Conservation (phyloP, 140 eudicot species). For the Eryngium alpinum region DNA sequence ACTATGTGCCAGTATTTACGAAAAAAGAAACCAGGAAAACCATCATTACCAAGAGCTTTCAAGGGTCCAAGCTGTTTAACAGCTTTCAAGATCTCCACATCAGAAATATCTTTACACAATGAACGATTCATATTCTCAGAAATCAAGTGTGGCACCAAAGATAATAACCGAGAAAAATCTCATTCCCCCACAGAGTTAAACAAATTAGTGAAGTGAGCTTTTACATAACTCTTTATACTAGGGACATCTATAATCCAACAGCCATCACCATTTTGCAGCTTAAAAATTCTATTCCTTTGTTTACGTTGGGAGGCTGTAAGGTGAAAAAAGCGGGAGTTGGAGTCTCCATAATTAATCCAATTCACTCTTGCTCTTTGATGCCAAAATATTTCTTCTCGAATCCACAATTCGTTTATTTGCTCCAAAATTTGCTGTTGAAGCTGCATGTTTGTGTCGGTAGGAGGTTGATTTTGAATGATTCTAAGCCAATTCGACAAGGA, state of each 20-base stretch:
- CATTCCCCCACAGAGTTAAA: not conserved
- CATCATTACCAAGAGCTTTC: not conserved
- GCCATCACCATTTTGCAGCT: not conserved
- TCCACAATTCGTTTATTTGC: not conserved
- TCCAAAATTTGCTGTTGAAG: not conserved
- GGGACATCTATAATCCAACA: not conserved
- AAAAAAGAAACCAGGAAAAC: not conserved
- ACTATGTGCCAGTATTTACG: not conserved
- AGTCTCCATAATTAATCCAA: not conserved
- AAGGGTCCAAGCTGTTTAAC: not conserved
- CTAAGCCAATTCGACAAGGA: not conserved
- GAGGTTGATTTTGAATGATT: not conserved
- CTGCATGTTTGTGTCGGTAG: not conserved
- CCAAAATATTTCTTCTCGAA: not conserved
- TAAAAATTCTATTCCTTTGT: not conserved
- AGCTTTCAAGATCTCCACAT: not conserved
- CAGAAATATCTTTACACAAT: not conserved
- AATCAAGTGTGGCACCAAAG: not conserved
- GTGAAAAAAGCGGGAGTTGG: not conserved
- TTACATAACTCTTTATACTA: too few relatives aligned
- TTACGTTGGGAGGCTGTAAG: not conserved
- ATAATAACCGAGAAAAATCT: not conserved
- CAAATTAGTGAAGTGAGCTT: too few relatives aligned
- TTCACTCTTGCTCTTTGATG: not conserved
- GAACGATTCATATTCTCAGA: not conserved